phyloP scores from a whole-genome alignment of 179 eudicot species.

The Amaranthus tricolor region DNA sequence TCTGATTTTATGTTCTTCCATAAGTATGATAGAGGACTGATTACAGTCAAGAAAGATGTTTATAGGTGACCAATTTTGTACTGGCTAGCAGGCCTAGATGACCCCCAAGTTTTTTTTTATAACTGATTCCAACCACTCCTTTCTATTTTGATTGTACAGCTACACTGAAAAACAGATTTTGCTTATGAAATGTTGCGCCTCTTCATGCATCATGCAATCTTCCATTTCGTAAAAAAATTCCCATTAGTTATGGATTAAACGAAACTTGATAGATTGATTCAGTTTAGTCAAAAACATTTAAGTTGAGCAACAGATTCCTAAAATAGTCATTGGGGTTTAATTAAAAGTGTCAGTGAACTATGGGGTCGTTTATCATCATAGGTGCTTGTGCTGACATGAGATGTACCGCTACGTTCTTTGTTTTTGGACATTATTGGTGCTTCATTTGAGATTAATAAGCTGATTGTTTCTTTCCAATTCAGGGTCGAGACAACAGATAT shows the following conservation, averaged over 20 bases:
- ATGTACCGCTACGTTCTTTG: not conserved
- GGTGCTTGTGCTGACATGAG: not conserved
- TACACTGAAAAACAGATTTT: not conserved
- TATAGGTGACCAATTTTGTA: not conserved
- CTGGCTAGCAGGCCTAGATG: not conserved
- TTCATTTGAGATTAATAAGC: not conserved
- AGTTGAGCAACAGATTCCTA: not conserved
- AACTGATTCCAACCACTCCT: not conserved
- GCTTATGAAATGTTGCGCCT: not conserved
- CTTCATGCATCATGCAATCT: not conserved
- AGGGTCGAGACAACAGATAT: conserved; percentile 95
- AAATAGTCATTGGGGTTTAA: not conserved
- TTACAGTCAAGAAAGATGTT: not conserved
- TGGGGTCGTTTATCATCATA: not conserved
- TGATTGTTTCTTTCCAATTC: conserved; percentile 21
- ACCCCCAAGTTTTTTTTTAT: not conserved
- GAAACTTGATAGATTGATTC: not conserved
- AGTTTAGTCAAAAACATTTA: not conserved
- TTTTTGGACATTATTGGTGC: not conserved
- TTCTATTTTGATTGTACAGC: not conserved
- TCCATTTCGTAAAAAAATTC: not conserved
- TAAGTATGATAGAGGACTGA: not conserved
- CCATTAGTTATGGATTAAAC: not conserved
- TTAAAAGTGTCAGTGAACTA: not conserved
- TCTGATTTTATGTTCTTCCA: not conserved